These are phyloP conservation scores for Pyracantha coccinea DNA, from an alignment of 331 rosid genomes.

Conservation along the genomic window DNA sequence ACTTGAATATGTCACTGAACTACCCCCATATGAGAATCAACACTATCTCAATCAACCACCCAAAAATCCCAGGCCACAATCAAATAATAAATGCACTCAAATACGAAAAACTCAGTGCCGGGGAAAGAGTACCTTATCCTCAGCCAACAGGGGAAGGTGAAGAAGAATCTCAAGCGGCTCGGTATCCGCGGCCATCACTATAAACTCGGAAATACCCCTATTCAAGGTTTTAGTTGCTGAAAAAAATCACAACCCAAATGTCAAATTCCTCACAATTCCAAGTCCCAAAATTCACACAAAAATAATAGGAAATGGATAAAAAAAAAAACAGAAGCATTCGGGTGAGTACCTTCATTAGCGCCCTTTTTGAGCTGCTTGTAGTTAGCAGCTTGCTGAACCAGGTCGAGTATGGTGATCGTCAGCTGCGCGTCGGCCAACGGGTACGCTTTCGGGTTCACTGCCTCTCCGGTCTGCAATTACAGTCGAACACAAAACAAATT, in stretches of 20 bases:
- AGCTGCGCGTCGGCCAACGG: constrained; percentile 87
- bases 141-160: constrained; percentile 79
- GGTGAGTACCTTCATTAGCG: constrained; percentile 70
- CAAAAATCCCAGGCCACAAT: too few relatives aligned
- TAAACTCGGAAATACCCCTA: constrained; percentile 78
- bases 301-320: not conserved
- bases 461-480: constrained; percentile 63
- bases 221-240: constrained; percentile 84
- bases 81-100: not conserved
- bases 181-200: constrained; percentile 79
- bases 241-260: not conserved
- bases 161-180: constrained; percentile 91
- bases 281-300: not conserved
- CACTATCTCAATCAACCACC: not conserved
- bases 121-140: constrained; percentile 56
- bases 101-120: not conserved
- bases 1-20: not conserved
- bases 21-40: not conserved
- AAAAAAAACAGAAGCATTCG: too few relatives aligned
- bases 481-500: not conserved
- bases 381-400: constrained; percentile 87
- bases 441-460: constrained; percentile 81
- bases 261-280: not conserved
- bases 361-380: constrained; percentile 96
- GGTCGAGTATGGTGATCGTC: constrained; percentile 65